Conservation (phyloP, 2,329 filamentous ascomycete genomes). For the Alternaria sp. region DNA sequence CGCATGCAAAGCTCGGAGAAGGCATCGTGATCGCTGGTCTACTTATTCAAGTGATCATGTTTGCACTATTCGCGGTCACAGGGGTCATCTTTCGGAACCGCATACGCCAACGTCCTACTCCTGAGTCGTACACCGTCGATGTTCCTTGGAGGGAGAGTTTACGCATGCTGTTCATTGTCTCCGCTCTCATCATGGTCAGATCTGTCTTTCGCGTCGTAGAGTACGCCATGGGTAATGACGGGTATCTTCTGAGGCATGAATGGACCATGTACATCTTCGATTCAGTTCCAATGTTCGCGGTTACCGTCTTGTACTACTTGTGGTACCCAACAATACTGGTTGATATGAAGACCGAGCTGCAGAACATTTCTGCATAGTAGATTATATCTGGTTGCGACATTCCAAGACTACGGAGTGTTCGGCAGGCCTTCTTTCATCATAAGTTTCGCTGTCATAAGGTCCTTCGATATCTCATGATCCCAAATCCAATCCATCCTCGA, state of each 20-base stretch:
- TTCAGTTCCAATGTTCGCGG: not conserved
- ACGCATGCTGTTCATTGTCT: not conserved
- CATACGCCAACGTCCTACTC: not conserved
- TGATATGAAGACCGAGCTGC: not conserved
- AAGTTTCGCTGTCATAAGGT: constrained; percentile 24
- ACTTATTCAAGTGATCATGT: not conserved
- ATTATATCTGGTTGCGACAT: too few species aligned
- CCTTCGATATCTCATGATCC: constrained; percentile 48
- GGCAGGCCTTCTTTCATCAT: too few species aligned
- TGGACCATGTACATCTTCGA: not conserved
- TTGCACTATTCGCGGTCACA: not conserved
- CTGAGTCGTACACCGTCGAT: not conserved
- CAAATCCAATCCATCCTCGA: constrained; percentile 52
- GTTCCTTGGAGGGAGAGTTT: not conserved
- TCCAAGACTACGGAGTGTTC: too few species aligned
- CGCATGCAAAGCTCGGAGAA: constrained; percentile 16
- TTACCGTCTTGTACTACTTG: not conserved
- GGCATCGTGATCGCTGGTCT: not conserved
- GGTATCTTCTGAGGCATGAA: not conserved
- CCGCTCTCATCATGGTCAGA: not conserved
- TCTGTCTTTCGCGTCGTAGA: not conserved
- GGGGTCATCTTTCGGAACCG: not conserved
- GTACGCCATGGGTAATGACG: not conserved
- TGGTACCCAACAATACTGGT: not conserved
- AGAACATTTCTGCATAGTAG: not conserved